Evolutionary conservation across 208 protist genomes (phyloP), one percentile per base, ranked within the genome.

Genomic region (Acanthamoeba rhysodes): DNA sequence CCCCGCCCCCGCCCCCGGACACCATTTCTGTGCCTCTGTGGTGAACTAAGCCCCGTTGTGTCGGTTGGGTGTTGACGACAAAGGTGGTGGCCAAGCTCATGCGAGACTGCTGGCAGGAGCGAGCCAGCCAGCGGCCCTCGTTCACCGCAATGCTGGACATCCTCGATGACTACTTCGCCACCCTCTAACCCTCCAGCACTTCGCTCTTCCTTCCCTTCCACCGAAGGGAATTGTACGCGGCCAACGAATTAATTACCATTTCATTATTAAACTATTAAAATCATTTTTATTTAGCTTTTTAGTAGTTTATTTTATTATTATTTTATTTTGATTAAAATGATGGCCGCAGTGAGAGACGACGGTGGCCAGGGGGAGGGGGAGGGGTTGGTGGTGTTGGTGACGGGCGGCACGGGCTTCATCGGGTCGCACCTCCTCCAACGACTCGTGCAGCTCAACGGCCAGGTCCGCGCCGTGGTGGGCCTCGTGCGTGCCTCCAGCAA

Each of bases 401-500:
- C 78, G 20, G 78, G 78, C 1, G 78, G 48, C n/a, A 87, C 78
- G 4, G 78, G 78, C 29, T 87, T 87, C 48, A 87, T 87, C 29
- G 78, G 78, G 48, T 87, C 78, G 14, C 78, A 87, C 50, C 78
- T 87, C 8, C 27, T 87, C 10, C 41, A 48, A 9, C 27, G 48
- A 4, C 72, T 80, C 27, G 41, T 45, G 59, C 59, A 50, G 14
- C 59, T 32, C 16, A 29, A 27, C 3, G 59, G 74, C 34, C 4
- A 18, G 14, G 53, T 37, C 24, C 2, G 22, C 37, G 5, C 72
- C 4, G 59, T 74, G 29, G 20, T 53, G 6, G 85, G 48, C 16
- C 64, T 92, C 34, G 85, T 92, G 8, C 85, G 85, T n/a, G 59
- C 85, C 5, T 55, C 85, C 2, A 92, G 85, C 34, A 92, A 74